Percentiles rank a stretch among this genome's conserved stretches.
phyloP scores from a whole-genome alignment of 257 asterid genomes.

The Lycium barbarum region DNA sequence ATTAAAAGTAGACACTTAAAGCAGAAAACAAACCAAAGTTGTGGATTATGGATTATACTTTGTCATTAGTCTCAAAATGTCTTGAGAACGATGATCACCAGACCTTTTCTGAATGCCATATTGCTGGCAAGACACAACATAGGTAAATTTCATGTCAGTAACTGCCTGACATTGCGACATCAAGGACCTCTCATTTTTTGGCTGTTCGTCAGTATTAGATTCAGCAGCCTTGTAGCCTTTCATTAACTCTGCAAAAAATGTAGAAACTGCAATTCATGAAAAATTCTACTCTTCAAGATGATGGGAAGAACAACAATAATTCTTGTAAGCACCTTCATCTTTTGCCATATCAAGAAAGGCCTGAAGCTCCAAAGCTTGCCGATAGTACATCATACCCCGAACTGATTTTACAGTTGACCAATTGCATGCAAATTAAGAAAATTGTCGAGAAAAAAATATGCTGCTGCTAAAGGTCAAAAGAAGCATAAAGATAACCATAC shows the following conservation, averaged over 20 bases:
- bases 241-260: constrained; percentile 71
- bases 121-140: constrained; percentile 92
- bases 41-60: constrained; percentile 51
- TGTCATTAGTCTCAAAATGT: constrained; percentile 91
- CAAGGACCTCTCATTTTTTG: constrained; percentile 70
- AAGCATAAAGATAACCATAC: constrained; percentile 40
- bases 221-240: constrained; percentile 92
- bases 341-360: constrained; percentile 98
- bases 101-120: constrained; percentile 93
- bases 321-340: constrained; percentile 71
- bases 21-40: not conserved
- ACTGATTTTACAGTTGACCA: constrained; percentile 46
- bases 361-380: constrained; percentile 97
- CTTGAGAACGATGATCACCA: constrained; percentile 77
- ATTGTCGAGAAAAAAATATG: constrained; percentile 28
- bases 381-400: constrained; percentile 99
- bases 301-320: constrained; percentile 32
- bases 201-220: constrained; percentile 67
- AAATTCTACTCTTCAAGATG: constrained; percentile 18
- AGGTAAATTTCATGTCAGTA: constrained; percentile 93
- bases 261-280: constrained; percentile 30
- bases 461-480: constrained; percentile 28
- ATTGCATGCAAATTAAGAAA: constrained; percentile 22
- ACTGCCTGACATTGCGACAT: constrained; percentile 87
- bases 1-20: constrained; percentile 27